Evolutionary conservation across 495 filamentous ascomycete genomes (phyloP).

Genomic region (Astrothelium subdiscretum): DNA sequence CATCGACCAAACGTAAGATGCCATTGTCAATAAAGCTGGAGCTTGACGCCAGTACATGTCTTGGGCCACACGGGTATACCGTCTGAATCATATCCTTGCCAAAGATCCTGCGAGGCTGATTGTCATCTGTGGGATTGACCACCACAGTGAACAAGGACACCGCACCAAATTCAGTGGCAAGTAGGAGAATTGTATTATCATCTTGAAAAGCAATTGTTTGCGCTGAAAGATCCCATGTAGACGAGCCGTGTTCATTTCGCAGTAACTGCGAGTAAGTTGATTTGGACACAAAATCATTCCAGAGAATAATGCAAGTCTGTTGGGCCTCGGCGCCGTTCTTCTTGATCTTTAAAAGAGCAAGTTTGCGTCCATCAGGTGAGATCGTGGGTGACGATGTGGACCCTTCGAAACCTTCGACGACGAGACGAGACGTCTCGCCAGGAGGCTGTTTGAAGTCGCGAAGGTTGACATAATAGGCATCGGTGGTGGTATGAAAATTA

Average conservation of each 20-base stretch:
- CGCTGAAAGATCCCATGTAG: not conserved
- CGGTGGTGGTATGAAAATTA: conserved; percentile 70
- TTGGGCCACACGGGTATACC: not conserved
- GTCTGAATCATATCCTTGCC: not conserved
- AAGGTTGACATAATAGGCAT: conserved; percentile 20
- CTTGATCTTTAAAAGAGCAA: conserved; percentile 57
- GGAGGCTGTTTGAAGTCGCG: not conserved
- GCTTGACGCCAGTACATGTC: not conserved
- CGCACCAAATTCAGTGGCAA: not conserved
- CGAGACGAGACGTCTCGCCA: not conserved
- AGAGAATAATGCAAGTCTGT: conserved; percentile 64
- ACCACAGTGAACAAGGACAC: not conserved
- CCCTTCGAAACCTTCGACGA: conserved; percentile 40
- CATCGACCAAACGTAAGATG: not conserved
- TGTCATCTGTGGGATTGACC: not conserved
- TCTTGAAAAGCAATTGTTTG: not conserved
- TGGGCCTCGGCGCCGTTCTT: conserved; percentile 81
- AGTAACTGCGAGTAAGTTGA: not conserved
- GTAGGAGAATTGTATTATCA: not conserved
- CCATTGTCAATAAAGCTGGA: not conserved
- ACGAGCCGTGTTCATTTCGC: not conserved
- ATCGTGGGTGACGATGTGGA: conserved; percentile 67
- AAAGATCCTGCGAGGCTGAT: not conserved
- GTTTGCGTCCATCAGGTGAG: conserved; percentile 56
- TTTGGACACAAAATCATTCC: conserved; percentile 10